Evolutionary conservation across 345 rosid genomes (phyloP).

Genomic region (Hypericum androsaemum): DNA sequence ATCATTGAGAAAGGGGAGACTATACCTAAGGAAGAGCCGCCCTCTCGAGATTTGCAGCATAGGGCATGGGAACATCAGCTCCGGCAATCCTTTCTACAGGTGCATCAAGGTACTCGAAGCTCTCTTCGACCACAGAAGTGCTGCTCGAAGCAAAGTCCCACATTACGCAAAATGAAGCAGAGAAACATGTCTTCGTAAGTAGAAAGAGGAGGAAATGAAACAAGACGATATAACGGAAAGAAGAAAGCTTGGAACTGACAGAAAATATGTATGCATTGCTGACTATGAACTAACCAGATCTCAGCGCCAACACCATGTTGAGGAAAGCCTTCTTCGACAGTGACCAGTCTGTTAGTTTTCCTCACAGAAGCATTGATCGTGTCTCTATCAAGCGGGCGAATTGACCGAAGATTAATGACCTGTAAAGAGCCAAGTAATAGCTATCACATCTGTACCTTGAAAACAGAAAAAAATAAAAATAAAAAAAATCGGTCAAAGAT

Average conservation of each 20-base stretch:
- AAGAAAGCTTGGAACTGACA: neutral
- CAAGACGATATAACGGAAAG: no score
- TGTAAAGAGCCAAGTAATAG: constrained; percentile 9
- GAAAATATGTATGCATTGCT: constrained; percentile 8
- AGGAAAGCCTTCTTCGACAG: constrained; percentile 94
- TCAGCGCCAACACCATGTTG: constrained; percentile 95
- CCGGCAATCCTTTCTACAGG: constrained; percentile 77
- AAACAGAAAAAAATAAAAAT: neutral
- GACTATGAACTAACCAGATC: constrained; percentile 42
- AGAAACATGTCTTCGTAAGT: neutral
- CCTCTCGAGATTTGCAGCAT: constrained; percentile 81
- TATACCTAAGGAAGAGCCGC: constrained; percentile 79
- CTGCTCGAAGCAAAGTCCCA: constrained; percentile 28
- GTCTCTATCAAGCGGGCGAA: constrained; percentile 78
- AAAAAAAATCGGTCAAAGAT: neutral
- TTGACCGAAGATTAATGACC: constrained; percentile 84
- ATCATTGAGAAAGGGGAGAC: neutral
- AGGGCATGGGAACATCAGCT: constrained; percentile 95
- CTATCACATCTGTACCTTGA: neutral
- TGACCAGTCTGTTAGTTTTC: constrained; percentile 89
- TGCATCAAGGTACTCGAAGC: constrained; percentile 85
- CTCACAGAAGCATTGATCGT: constrained; percentile 80
- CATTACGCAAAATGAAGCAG: constrained; percentile 1
- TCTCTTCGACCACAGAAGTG: constrained; percentile 66
- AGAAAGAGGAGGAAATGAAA: no score